Evolutionary conservation across 306 rosid species (phyloP).

Genomic region (Begonia masoniana): DNA sequence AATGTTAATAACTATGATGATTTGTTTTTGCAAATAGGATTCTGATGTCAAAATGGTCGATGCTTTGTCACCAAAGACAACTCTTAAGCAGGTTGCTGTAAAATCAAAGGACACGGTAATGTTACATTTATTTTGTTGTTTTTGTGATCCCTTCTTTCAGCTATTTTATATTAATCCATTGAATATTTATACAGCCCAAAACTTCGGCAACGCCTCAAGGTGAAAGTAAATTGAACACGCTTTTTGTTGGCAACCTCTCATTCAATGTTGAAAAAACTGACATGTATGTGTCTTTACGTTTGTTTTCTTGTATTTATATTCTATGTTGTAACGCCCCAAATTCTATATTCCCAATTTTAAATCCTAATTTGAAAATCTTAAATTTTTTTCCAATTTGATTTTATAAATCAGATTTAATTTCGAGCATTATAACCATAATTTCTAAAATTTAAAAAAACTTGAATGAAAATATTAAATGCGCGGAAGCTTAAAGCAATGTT

Average conservation of each 20-base stretch:
- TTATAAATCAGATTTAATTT: too few species aligned
- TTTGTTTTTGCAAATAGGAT: conserved; percentile 20
- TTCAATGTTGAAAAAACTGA: conserved; percentile 34
- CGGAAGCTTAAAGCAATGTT: too few species aligned
- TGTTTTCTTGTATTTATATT: background rate
- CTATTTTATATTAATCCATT: background rate
- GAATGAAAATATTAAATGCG: too few species aligned
- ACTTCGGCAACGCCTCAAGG: conserved; percentile 45
- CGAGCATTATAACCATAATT: too few species aligned
- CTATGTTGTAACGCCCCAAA: too few species aligned
- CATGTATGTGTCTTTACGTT: conserved; percentile 37
- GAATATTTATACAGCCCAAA: conserved; percentile 32
- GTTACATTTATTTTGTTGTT: background rate
- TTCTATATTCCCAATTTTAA: too few species aligned
- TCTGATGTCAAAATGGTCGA: conserved; percentile 62
- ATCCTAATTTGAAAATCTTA: too few species aligned
- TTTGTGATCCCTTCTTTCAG: background rate
- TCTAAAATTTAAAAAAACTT: too few species aligned
- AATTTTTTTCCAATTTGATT: too few species aligned
- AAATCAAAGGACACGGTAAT: conserved; percentile 30
- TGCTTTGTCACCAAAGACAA: conserved; percentile 20
- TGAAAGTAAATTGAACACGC: conserved; percentile 29
- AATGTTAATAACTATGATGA: too few species aligned
- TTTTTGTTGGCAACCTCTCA: conserved; percentile 64
- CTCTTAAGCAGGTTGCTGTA: background rate